Percentiles rank a stretch among this genome's conserved stretches.
phyloP scores from a whole-genome alignment of 2,329 filamentous ascomycete species.

The Fusarium gaditjirri region DNA sequence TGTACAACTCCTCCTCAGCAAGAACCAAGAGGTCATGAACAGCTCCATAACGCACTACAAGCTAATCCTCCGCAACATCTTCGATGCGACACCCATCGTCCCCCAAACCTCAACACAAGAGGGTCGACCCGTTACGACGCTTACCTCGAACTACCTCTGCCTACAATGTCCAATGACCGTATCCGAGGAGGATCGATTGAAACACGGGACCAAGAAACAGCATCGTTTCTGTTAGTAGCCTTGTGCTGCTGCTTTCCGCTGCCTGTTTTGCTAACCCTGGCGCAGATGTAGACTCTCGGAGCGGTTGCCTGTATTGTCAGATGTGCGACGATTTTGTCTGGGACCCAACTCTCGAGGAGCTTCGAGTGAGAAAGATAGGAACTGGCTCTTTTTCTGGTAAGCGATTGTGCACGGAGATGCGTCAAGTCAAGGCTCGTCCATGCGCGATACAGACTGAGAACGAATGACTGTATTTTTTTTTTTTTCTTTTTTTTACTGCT shows the following conservation, averaged over 20 bases:
- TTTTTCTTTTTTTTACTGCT: neutral
- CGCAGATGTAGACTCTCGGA: conserved; percentile 80
- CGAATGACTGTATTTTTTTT: neutral
- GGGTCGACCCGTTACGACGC: conserved; percentile 66
- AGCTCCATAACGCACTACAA: conserved; percentile 78
- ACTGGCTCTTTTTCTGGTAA: conserved; percentile 73
- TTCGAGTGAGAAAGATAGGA: conserved; percentile 76
- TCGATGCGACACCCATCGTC: conserved; percentile 72
- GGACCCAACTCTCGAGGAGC: conserved; percentile 81
- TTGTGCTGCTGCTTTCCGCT: neutral
- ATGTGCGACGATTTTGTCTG: conserved; percentile 86
- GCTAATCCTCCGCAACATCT: conserved; percentile 75
- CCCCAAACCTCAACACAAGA: conserved; percentile 72
- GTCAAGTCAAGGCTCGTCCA: neutral
- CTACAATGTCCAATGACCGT: conserved; percentile 78
- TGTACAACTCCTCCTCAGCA: conserved; percentile 72
- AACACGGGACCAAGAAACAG: conserved; percentile 74
- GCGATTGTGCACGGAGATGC: conserved; percentile 34
- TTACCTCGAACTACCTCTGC: conserved; percentile 77
- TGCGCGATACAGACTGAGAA: neutral
- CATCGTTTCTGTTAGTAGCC: conserved; percentile 76
- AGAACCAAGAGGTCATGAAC: conserved; percentile 71
- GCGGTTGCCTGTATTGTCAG: conserved; percentile 80
- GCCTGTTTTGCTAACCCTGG: conserved; percentile 43
- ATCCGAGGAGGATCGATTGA: conserved; percentile 70